Evolutionary conservation across 208 protist species (phyloP).

Genomic region (Perkinsela sp.): DNA sequence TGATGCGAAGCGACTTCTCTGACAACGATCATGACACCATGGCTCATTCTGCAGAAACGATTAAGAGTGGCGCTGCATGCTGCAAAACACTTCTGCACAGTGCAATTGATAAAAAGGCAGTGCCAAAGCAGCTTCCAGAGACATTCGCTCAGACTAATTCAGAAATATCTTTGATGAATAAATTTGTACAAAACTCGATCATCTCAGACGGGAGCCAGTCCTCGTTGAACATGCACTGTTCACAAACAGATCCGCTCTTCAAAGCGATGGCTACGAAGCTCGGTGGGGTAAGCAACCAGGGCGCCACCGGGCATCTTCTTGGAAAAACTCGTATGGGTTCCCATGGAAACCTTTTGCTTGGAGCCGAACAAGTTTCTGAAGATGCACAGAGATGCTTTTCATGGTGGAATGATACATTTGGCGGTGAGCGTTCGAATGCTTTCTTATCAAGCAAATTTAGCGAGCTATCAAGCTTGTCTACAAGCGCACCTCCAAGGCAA

Average conservation of each 20-base stretch:
- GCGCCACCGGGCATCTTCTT: not conserved
- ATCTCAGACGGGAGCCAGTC: no score
- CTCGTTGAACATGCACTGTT: no score
- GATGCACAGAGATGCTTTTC: not conserved
- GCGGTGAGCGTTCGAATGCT: no score
- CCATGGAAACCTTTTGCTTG: not conserved
- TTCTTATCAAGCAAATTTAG: no score
- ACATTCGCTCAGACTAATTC: not conserved
- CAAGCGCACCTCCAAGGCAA: no score
- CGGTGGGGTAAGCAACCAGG: not conserved
- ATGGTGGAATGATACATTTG: no score
- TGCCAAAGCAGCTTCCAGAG: not conserved
- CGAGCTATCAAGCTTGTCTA: no score
- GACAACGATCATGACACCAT: constrained; percentile 5
- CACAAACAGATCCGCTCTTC: not conserved
- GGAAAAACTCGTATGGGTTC: not conserved
- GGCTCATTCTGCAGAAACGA: no score
- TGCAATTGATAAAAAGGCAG: no score
- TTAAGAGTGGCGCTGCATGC: no score
- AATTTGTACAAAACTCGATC: not conserved
- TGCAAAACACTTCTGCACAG: no score
- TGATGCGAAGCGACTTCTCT: constrained; percentile 34
- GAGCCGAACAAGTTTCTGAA: not conserved
- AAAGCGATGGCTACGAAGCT: not conserved
- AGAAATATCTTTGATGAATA: not conserved